These are phyloP conservation scores for Crinitomyces ghanaensis DNA, from an alignment of 805 yeast genomes.

Conservation along the genomic window DNA sequence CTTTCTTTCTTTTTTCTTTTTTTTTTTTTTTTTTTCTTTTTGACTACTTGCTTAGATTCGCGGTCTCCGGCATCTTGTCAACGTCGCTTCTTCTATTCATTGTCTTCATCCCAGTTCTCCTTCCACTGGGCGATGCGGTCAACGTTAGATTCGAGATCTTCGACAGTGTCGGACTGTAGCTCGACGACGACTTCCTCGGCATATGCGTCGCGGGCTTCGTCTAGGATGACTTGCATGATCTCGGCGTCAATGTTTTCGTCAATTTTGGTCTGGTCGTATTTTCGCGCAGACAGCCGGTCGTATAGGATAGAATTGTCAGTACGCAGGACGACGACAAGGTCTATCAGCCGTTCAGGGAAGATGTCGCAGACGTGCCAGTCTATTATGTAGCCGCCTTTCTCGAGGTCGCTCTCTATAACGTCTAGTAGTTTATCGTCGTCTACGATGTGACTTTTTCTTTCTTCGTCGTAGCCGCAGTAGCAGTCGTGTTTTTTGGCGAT, in stretches of 20 bases:
- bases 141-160: conserved; percentile 74
- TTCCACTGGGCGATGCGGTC: conserved; percentile 67
- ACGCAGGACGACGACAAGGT: conserved; percentile 78
- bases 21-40: too few species aligned
- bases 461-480: conserved; percentile 77
- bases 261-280: conserved; percentile 69
- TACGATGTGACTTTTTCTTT: conserved; percentile 73
- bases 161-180: conserved; percentile 57
- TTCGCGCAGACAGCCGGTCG: conserved; percentile 67
- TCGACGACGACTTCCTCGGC: conserved; percentile 74
- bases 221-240: conserved; percentile 83
- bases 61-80: too few species aligned
- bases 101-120: conserved; percentile 56
- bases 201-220: conserved; percentile 79
- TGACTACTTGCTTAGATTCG: too few species aligned
- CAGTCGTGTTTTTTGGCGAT: conserved; percentile 69
- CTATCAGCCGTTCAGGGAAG: conserved; percentile 87
- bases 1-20: too few species aligned
- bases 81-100: conserved; percentile 13
- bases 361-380: conserved; percentile 98
- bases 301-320: conserved; percentile 61
- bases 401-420: conserved; percentile 62
- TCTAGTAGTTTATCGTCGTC: conserved; percentile 81
- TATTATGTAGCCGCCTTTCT: conserved; percentile 75
- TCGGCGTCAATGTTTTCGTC: conserved; percentile 93